Evolutionary conservation across 805 yeast species (phyloP), one percentile per base, ranked within the genome.

Genomic region (Cyberlindnera bimundalis): DNA sequence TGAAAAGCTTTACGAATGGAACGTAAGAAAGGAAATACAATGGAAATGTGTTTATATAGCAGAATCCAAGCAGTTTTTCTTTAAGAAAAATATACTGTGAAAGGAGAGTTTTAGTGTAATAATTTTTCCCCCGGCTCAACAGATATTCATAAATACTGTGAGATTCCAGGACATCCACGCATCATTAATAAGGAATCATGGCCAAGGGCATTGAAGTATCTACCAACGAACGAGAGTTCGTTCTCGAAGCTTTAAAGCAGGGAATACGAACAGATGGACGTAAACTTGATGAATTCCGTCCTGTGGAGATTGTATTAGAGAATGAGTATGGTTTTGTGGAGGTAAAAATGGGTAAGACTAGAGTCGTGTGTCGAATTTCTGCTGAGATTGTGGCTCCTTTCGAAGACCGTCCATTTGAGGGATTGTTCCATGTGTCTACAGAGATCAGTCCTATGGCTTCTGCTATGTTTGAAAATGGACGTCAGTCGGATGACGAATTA

Each of bases 341-440:
- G 51, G 81, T 91, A 3, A 65, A 64, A 13, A 70, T 89, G 59
- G 98, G 98, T 0, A 68, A 75, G 28, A 90, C 98, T 43, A 60
- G 76, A 51, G 74, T 86, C 10, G 73, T 81, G 2, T 88, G 78
- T 4, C 71, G 86, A 41, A 80, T 91, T 5, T 78, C 89, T 14
- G 84, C 95, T 10, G 81, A 78, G 38, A 79, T 93, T 12, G 72
- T 77, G 4, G 75, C 77, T 43, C 99, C 99, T 1, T 82, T 73
- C 48, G 96, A 88, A 36, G 95, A 90, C 51, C 72, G 96, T 40
- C 97, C 97, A 0, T 91, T 87, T 59, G 99, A 93, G 62, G 99
- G 99, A 2, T 55, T 84, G 4, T 89, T 93, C 59, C 70, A 75
- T 18, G 89, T 93, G 12, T 77, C 84, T 36, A 84, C 96, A 2